A percentile compares a stretch with the other conserved stretches of the same genome.
phyloP scores from a whole-genome alignment of 495 filamentous ascomycete species.

The Xylaria curta region DNA sequence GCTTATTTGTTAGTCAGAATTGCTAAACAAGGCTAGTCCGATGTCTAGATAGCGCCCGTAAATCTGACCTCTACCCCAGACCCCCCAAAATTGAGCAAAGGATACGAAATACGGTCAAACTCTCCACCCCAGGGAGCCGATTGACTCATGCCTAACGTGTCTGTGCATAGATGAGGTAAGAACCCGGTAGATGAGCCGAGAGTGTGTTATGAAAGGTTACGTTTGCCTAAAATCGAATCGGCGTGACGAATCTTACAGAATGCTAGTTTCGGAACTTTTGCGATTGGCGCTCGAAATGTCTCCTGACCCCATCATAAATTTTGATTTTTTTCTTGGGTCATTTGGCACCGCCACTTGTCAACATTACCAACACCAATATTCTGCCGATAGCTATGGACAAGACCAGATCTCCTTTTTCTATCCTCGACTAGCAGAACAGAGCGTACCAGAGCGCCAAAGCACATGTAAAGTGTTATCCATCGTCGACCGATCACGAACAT shows the following conservation, averaged over 20 bases:
- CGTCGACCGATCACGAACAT: slow-evolving; percentile 12
- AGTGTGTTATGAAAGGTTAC: background rate
- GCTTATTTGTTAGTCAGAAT: too few relatives aligned
- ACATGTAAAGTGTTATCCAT: slow-evolving; percentile 18
- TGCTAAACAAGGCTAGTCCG: too few relatives aligned
- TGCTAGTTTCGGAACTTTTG: background rate
- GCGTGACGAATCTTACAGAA: background rate
- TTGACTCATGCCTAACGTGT: slow-evolving; percentile 6
- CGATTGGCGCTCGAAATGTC: background rate
- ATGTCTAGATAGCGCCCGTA: too few relatives aligned
- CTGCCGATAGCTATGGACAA: slow-evolving; percentile 20
- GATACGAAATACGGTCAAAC: slow-evolving; percentile 13
- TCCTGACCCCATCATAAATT: background rate
- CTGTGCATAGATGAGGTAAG: slow-evolving; percentile 1
- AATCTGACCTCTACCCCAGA: background rate
- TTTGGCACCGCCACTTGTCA: background rate
- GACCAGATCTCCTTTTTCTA: slow-evolving; percentile 26
- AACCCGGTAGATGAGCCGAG: background rate
- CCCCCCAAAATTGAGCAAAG: background rate
- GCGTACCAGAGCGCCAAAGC: slow-evolving; percentile 24
- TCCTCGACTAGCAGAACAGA: slow-evolving; percentile 26
- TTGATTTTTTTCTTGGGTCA: slow-evolving; percentile 2
- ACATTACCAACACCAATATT: slow-evolving; percentile 7
- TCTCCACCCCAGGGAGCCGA: background rate
- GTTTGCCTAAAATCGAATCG: background rate